Base-by-base conservation (phyloP, 2,329 filamentous ascomycete genomes). In the Thermoascus crustaceus region DNA sequence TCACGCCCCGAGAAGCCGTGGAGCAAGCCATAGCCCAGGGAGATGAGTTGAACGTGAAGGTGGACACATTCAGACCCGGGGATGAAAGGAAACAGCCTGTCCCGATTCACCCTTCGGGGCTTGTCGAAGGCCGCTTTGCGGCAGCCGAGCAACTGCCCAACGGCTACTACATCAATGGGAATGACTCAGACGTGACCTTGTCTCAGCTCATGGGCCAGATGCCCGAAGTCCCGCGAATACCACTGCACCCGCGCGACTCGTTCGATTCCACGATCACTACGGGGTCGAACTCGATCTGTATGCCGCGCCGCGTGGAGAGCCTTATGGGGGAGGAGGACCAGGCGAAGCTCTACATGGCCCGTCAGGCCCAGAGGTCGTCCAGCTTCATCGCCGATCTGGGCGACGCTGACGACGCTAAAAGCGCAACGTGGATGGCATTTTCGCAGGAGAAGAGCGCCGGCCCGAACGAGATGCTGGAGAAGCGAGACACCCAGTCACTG, bases 21-120 rank as follows among this genome's bases (percentile, higher is more conserved):
- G 85, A 91, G 51, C 72, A 81, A 47, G 87, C 89, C 10, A 78
- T 83, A 52, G 73, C 79, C 30, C 71, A 73, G 7, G 88, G 87
- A 0, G 87, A 96, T 53, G 89, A 94, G 45, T 74, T 95, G 37
- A 94, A 94, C 48, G 75, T 95, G 32, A 77, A 93, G 7, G 83
- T 88, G 0, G 85, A 94, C 56, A 87, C 85, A 0, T 95, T 95
- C 65, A 72, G 73, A 43, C 54, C 66, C 2, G 65, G 42, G 6
- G 40, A 46, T 13, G 52, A 57, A 13, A 42, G 64, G 53, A 48
- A 69, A 61, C 50, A 67, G 57, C 46, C 71, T 53, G 60, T 81
- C 58, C 68, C 76, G 59, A 67, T 94, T 14, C 76, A 82, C 46
- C 88, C 89, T 0, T 80, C 83, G 1, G 75, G 80, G 44, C 73